Percentiles rank a stretch among this genome's conserved stretches.
Evolutionary conservation across 768 basidiomycete genomes (phyloP).

Genomic region (Harrya chromipes): DNA sequence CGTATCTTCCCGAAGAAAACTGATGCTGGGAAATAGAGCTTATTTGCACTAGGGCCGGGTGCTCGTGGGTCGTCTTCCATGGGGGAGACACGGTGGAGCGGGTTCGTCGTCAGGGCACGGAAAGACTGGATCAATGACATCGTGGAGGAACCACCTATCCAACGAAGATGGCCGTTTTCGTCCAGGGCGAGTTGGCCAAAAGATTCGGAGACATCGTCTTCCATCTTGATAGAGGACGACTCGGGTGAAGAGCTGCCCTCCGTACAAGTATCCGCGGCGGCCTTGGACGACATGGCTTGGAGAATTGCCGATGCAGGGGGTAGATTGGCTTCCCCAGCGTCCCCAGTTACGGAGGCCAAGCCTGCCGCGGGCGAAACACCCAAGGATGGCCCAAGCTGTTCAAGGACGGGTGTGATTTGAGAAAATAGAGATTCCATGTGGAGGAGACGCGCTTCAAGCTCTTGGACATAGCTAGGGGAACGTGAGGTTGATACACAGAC

Average conservation of each 20-base stretch:
- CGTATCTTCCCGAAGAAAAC: conserved; percentile 85
- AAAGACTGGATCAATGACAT: conserved; percentile 92
- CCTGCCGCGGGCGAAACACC: conserved; percentile 39
- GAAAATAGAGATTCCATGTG: conserved; percentile 88
- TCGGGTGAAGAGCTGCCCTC: conserved; percentile 33
- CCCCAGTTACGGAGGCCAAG: conserved; percentile 24
- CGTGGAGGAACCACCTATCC: conserved; percentile 90
- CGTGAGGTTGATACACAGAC: conserved; percentile 17
- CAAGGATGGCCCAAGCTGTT: conserved; percentile 60
- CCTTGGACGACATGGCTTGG: conserved; percentile 38
- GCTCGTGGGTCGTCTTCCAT: conserved; percentile 81
- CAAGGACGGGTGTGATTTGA: conserved; percentile 76
- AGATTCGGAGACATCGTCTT: conserved; percentile 78
- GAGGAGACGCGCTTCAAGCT: conserved; percentile 81
- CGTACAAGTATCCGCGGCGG: conserved; percentile 35
- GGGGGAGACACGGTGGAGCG: conserved; percentile 73
- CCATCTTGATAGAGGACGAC: conserved; percentile 35
- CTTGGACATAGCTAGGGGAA: conserved; percentile 75
- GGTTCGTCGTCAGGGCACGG: conserved; percentile 68
- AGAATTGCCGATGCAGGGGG: conserved; percentile 28
- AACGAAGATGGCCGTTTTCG: conserved; percentile 86
- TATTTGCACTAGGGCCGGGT: conserved; percentile 77
- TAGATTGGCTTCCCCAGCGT: conserved; percentile 13
- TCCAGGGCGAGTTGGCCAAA: conserved; percentile 87
- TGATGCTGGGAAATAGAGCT: conserved; percentile 83